A percentile compares a stretch with the other conserved stretches of the same genome.
Evolutionary conservation across 2,329 filamentous ascomycete genomes (phyloP).

Genomic region (Canariomyces notabilis): DNA sequence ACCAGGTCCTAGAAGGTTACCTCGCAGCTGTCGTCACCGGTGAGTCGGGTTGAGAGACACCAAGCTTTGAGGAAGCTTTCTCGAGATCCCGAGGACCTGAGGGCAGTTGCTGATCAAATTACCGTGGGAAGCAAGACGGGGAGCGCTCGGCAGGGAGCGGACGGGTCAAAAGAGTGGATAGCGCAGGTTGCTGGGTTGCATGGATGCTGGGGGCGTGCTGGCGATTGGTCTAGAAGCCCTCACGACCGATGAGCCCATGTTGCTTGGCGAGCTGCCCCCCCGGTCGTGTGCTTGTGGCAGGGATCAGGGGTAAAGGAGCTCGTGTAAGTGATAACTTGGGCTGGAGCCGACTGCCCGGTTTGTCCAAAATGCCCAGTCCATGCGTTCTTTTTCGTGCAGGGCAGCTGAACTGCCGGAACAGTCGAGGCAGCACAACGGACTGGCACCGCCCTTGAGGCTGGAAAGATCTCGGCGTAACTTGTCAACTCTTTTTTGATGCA

Average conservation of each 20-base stretch:
- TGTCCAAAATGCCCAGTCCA: not conserved
- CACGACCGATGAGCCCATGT: constrained; percentile 10
- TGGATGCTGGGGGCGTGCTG: constrained; percentile 7
- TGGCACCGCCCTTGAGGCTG: not conserved
- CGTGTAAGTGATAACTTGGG: constrained; percentile 18
- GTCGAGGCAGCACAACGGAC: not conserved
- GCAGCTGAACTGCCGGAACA: not conserved
- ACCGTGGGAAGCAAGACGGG: constrained; percentile 4
- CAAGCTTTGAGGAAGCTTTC: constrained; percentile 2
- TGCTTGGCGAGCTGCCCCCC: constrained; percentile 15
- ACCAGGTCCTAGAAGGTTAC: no score
- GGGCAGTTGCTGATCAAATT: constrained; percentile 11
- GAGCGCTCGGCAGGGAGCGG: constrained; percentile 13
- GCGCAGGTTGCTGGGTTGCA: constrained; percentile 7
- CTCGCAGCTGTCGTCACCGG: constrained; percentile 1
- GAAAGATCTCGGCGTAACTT: not conserved
- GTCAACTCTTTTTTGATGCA: not conserved
- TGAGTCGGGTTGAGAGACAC: not conserved
- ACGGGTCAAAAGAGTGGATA: constrained; percentile 17
- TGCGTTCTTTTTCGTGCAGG: not conserved
- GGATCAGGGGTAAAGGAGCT: constrained; percentile 11
- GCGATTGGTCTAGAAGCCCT: constrained; percentile 16
- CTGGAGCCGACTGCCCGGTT: constrained; percentile 17
- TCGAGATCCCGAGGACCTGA: constrained; percentile 8
- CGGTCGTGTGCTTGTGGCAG: constrained; percentile 10